Percentiles rank a stretch among this genome's conserved stretches.
Evolutionary conservation across 1,284 basidiomycete genomes (phyloP).

Genomic region (Austroboletus niveus): DNA sequence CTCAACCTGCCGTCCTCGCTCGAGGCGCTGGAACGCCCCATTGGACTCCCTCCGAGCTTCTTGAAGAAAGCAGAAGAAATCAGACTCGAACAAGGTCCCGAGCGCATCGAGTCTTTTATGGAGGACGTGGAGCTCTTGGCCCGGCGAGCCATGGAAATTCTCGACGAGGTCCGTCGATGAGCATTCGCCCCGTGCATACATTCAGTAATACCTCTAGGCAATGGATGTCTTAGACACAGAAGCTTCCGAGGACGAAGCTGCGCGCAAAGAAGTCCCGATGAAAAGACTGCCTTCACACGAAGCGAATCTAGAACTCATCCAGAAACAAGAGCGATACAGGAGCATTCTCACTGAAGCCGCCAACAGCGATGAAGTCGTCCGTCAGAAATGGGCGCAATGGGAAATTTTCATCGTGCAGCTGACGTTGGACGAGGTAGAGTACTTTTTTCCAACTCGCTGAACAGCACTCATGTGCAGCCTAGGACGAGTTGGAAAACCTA

Average conservation of each 20-base stretch:
- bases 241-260: conserved; percentile 81
- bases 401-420: conserved; percentile 70
- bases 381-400: conserved; percentile 87
- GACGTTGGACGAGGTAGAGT: conserved; percentile 65
- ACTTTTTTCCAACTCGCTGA: background rate
- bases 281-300: conserved; percentile 69
- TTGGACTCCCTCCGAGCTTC: conserved; percentile 86
- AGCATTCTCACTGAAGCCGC: conserved; percentile 71
- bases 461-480: conserved; percentile 8
- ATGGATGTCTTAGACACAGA: conserved; percentile 89
- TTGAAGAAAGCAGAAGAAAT: conserved; percentile 88
- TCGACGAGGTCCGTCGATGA: conserved; percentile 66
- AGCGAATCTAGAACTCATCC: conserved; percentile 73
- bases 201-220: conserved; percentile 47
- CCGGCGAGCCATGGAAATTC: conserved; percentile 55
- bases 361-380: conserved; percentile 73
- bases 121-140: conserved; percentile 74
- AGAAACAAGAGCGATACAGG: conserved; percentile 71
- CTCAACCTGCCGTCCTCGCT: conserved; percentile 85
- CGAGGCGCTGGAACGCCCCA: conserved; percentile 84
- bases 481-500: conserved; percentile 68
- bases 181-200: background rate
- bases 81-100: conserved; percentile 72
- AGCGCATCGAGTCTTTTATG: conserved; percentile 69
- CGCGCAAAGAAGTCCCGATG: conserved; percentile 49